A percentile compares a stretch with the other conserved stretches of the same genome.
Evolutionary conservation across 148 eudicot genomes (phyloP).

Genomic region (Vaccinium darrowii): DNA sequence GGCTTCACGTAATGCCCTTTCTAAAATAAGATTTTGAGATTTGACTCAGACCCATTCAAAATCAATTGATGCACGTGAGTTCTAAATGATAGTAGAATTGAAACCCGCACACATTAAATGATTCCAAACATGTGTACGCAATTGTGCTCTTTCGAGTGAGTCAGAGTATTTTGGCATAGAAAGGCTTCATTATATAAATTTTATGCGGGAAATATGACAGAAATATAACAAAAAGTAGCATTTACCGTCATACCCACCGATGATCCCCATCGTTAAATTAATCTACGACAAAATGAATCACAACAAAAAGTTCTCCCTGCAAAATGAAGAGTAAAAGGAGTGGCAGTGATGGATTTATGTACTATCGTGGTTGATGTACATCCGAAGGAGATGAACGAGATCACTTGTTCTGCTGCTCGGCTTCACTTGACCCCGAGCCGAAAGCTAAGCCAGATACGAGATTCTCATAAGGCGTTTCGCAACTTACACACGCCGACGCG

Average conservation of each 20-base stretch:
- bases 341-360: neutral
- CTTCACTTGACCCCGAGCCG: neutral
- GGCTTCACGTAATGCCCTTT: no score
- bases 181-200: neutral
- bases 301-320: neutral
- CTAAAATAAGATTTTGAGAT: no score
- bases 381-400: slow-evolving; percentile 9
- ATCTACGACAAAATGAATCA: neutral
- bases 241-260: neutral
- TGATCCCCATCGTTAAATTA: neutral
- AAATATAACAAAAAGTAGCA: neutral
- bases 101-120: no score
- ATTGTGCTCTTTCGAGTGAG: no score
- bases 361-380: neutral
- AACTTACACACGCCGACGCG: slow-evolving; percentile 27
- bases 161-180: no score
- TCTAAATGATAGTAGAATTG: no score
- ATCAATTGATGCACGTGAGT: no score
- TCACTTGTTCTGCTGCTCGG: slow-evolving; percentile 17
- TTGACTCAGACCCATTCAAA: no score
- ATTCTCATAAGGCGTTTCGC: slow-evolving; percentile 23
- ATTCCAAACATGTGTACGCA: no score
- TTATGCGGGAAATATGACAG: no score
- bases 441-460: neutral
- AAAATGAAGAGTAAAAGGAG: neutral